Evolutionary conservation across 768 basidiomycete genomes (phyloP).

Genomic region (button mushroom (Agaricus bisporus)): DNA sequence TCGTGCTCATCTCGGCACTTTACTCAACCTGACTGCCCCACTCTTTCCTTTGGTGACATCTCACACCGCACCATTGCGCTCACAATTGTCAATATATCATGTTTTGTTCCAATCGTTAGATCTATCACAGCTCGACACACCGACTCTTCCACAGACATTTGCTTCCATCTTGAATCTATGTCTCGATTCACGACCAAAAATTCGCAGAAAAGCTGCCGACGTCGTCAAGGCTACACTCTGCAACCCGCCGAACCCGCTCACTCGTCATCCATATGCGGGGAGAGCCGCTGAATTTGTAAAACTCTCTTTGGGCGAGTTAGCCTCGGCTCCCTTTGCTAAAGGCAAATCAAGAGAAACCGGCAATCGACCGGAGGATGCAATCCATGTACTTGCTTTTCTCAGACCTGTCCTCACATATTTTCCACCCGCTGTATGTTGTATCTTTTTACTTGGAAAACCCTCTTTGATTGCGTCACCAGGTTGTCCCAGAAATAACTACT

Average conservation of each 20-base stretch:
- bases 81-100: constrained; percentile 76
- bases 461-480: constrained; percentile 33
- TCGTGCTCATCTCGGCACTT: constrained; percentile 62
- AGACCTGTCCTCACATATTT: constrained; percentile 54
- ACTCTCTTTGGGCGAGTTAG: constrained; percentile 58
- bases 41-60: constrained; percentile 62
- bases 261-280: constrained; percentile 81
- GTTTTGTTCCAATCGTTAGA: constrained; percentile 67
- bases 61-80: constrained; percentile 79
- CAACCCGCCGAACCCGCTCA: constrained; percentile 69
- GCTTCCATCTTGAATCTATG: constrained; percentile 78
- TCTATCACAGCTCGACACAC: constrained; percentile 58
- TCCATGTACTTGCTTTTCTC: constrained; percentile 71
- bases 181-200: constrained; percentile 88
- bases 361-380: constrained; percentile 61
- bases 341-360: constrained; percentile 52
- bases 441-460: neutral
- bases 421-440: constrained; percentile 59
- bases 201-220: constrained; percentile 86
- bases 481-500: constrained; percentile 61
- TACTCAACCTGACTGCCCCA: constrained; percentile 71
- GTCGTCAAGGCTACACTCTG: constrained; percentile 72
- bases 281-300: constrained; percentile 77
- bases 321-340: constrained; percentile 53
- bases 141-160: constrained; percentile 74